Conservation (phyloP, 371 early-diverging fungal genomes). For the Zychaea mexicana region DNA sequence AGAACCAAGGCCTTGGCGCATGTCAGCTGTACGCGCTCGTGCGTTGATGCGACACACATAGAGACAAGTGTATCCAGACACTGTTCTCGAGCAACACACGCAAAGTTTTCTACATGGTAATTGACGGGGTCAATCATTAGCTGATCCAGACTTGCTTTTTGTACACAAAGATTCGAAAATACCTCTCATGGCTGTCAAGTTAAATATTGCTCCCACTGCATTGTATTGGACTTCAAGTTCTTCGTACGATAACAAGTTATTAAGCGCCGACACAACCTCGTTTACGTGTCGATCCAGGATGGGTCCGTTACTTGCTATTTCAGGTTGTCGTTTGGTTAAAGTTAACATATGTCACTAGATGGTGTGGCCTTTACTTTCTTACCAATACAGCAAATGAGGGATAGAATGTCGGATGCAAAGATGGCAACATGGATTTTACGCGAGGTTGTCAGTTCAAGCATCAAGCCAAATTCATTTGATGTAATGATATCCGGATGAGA, state of each 20-base stretch:
- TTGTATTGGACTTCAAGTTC: slow-evolving; percentile 50
- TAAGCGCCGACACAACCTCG: slow-evolving; percentile 31
- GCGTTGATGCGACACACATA: slow-evolving; percentile 24
- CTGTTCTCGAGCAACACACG: slow-evolving; percentile 30
- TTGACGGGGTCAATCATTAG: background rate
- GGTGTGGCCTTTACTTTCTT: slow-evolving; percentile 9
- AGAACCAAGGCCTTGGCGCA: slow-evolving; percentile 40
- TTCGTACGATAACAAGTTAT: slow-evolving; percentile 30
- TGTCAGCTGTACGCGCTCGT: slow-evolving; percentile 44
- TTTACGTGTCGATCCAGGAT: slow-evolving; percentile 14
- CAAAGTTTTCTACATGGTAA: slow-evolving; percentile 30
- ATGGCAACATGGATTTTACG: slow-evolving; percentile 40
- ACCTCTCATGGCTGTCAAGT: slow-evolving; percentile 48
- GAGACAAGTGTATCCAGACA: slow-evolving; percentile 37
- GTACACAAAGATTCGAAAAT: no score
- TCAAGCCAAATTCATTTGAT: slow-evolving; percentile 39
- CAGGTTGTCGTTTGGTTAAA: background rate
- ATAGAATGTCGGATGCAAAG: slow-evolving; percentile 45
- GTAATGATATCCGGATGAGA: slow-evolving; percentile 43
- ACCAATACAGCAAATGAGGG: slow-evolving; percentile 50
- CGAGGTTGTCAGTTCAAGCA: slow-evolving; percentile 38
- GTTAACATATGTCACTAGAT: background rate
- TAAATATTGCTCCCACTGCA: slow-evolving; percentile 48
- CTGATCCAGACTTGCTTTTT: background rate
- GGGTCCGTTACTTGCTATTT: slow-evolving; percentile 13